Evolutionary conservation across 31 red algal genomes (phyloP).

Genomic region (Odonthalia washingtoniensis): DNA sequence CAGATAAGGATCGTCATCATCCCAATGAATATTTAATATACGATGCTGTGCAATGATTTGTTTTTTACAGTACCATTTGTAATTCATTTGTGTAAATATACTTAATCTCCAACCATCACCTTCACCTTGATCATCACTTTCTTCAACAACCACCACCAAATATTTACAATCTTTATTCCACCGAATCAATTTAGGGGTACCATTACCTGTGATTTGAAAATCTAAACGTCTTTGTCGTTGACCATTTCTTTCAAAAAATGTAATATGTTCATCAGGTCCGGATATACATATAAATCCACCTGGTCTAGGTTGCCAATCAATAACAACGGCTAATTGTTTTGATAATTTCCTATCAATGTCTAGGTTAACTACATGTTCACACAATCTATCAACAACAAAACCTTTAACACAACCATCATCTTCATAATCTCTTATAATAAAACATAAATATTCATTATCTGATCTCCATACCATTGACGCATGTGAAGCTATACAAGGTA

Average conservation of each 20-base stretch:
- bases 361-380: conserved; percentile 11
- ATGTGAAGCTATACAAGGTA: conserved; percentile 7
- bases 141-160: conserved; percentile 34
- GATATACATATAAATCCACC: conserved; percentile 54
- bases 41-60: neutral
- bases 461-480: conserved; percentile 54
- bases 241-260: conserved; percentile 76
- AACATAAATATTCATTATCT: conserved; percentile 57
- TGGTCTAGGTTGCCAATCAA: conserved; percentile 59
- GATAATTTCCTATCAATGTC: conserved; percentile 1
- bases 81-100: conserved; percentile 50
- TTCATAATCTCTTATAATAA: neutral
- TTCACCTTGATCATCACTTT: neutral
- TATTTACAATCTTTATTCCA: conserved; percentile 49
- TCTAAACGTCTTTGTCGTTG: conserved; percentile 67
- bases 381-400: conserved; percentile 46
- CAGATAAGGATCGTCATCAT: conserved; percentile 48
- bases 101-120: neutral
- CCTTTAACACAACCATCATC: conserved; percentile 20
- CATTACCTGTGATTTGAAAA: neutral
- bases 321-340: neutral
- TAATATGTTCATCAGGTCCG: neutral
- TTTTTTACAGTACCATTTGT: conserved; percentile 70
- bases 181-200: conserved; percentile 12
- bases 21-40: conserved; percentile 48